Conservation (phyloP, 2,329 filamentous ascomycete species). For the Colletotrichum falcatum region DNA sequence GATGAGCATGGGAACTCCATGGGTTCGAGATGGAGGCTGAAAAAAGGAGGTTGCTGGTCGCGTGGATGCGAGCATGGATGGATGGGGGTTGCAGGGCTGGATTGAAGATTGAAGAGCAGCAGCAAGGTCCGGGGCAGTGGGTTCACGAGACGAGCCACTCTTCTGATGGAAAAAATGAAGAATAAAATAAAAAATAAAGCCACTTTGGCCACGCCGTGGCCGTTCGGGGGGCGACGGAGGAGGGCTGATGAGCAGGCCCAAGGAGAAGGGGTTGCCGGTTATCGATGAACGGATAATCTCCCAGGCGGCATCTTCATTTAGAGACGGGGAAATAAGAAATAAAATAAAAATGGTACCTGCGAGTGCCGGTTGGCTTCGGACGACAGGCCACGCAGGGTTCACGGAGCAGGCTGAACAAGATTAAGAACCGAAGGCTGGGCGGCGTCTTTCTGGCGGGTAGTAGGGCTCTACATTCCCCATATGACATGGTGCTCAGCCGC, state of each 20-base stretch:
- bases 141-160: constrained; percentile 6
- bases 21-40: constrained; percentile 39
- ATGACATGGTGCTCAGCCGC: background rate
- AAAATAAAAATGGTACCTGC: background rate
- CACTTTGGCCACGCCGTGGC: background rate
- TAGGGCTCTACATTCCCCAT: background rate
- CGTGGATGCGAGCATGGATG: constrained; percentile 34
- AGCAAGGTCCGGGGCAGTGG: constrained; percentile 19
- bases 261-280: constrained; percentile 15
- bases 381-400: background rate
- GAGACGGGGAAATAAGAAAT: too few relatives aligned
- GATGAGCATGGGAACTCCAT: constrained; percentile 37
- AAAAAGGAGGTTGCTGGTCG: constrained; percentile 33
- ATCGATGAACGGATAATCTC: constrained; percentile 39
- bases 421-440: background rate
- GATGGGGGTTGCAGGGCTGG: constrained; percentile 8
- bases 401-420: background rate
- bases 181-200: too few relatives aligned
- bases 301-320: background rate
- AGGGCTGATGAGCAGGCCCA: background rate
- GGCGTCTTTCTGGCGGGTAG: too few relatives aligned
- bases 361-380: background rate
- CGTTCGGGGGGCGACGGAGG: background rate
- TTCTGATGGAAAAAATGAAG: too few relatives aligned
- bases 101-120: constrained; percentile 7